Evolutionary conservation across 2,329 filamentous ascomycete species (phyloP).

Genomic region (Claviceps cyperi): DNA sequence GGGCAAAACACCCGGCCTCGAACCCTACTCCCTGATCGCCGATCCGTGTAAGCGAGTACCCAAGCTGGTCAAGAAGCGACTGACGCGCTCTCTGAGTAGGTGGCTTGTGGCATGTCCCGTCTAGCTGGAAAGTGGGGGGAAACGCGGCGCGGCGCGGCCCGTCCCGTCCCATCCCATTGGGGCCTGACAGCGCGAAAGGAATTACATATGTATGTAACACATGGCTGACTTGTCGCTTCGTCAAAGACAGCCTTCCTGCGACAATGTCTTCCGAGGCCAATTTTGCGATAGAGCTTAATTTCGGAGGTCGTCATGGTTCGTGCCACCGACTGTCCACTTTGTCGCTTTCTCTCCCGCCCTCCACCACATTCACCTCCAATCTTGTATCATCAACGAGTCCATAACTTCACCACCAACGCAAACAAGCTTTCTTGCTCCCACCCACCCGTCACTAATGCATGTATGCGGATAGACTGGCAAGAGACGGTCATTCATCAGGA

Average conservation of each 20-base stretch:
- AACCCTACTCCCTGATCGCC: slow-evolving; percentile 6
- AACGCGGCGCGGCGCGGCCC: too few relatives aligned
- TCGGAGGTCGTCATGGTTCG: background rate
- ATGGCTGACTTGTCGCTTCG: background rate
- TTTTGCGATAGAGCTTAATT: slow-evolving; percentile 6
- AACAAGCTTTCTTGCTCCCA: too few relatives aligned
- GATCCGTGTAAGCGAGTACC: slow-evolving; percentile 5
- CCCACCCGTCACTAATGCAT: background rate
- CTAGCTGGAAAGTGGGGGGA: too few relatives aligned
- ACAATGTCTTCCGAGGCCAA: slow-evolving; percentile 6
- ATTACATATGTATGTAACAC: background rate
- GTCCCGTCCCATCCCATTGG: too few relatives aligned
- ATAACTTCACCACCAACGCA: background rate
- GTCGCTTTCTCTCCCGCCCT: background rate
- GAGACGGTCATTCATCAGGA: slow-evolving; percentile 2
- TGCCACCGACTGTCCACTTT: background rate
- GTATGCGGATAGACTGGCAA: slow-evolving; percentile 3
- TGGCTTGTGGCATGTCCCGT: too few relatives aligned
- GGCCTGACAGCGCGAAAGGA: background rate
- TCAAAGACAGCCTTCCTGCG: slow-evolving; percentile 3
- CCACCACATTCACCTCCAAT: too few relatives aligned
- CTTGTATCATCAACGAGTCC: background rate
- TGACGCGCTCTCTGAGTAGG: slow-evolving; percentile 6
- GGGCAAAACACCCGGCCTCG: slow-evolving; percentile 6
- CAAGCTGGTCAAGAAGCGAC: slow-evolving; percentile 5